These are phyloP conservation scores for Colletotrichum higginsianum DNA, from an alignment of 2,329 filamentous ascomycete species.

Conservation along the genomic window DNA sequence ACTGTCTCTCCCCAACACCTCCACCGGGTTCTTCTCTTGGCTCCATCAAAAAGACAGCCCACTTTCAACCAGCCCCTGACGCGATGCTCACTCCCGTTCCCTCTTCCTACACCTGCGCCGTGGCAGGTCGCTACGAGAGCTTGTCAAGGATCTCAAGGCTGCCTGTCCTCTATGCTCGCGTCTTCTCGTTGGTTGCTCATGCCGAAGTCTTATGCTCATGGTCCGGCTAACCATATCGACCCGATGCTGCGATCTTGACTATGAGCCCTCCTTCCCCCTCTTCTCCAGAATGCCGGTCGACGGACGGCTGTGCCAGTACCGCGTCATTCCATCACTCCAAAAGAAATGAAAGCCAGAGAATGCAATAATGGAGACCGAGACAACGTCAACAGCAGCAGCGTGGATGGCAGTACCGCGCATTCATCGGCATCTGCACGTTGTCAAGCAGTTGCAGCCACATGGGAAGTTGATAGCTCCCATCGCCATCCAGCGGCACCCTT, in stretches of 20 bases:
- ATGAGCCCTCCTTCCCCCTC: not conserved
- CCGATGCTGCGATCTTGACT: slow-evolving; percentile 14
- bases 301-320: not conserved
- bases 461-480: slow-evolving; percentile 1
- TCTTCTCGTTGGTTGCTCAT: slow-evolving; percentile 17
- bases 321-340: not conserved
- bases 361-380: slow-evolving; percentile 6
- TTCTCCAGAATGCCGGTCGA: slow-evolving; percentile 17
- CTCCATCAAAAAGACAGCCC: slow-evolving; percentile 38
- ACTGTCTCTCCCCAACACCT: slow-evolving; percentile 10
- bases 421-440: slow-evolving; percentile 27
- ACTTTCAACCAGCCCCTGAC: slow-evolving; percentile 30
- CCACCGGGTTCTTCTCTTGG: slow-evolving; percentile 34
- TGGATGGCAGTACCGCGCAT: slow-evolving; percentile 3
- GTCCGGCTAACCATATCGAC: not conserved
- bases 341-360: slow-evolving; percentile 20
- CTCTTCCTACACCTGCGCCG: slow-evolving; percentile 12
- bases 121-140: slow-evolving; percentile 24
- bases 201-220: slow-evolving; percentile 7
- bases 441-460: slow-evolving; percentile 23
- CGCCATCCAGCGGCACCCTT: slow-evolving; percentile 1
- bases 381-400: slow-evolving; percentile 6
- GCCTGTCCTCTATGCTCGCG: slow-evolving; percentile 7
- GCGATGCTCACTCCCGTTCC: slow-evolving; percentile 27
- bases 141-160: slow-evolving; percentile 10